Evolutionary conservation across 257 asterid species (phyloP).

Genomic region (Pogostemon cablin): DNA sequence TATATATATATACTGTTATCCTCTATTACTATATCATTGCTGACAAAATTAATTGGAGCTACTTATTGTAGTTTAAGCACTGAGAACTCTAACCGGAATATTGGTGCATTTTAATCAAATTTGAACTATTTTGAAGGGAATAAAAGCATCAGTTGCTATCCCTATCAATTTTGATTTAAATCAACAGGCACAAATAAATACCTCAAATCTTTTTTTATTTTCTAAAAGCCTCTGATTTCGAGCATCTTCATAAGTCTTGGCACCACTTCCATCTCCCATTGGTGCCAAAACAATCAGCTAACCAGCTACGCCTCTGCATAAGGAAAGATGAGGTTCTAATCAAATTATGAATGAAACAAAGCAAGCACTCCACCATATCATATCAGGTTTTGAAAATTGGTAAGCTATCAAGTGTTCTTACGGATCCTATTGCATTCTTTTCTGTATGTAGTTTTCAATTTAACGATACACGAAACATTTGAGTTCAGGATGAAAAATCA

Average conservation of each 20-base stretch:
- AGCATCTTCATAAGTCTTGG: slow-evolving; percentile 62
- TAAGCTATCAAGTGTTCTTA: not conserved
- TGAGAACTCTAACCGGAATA: not conserved
- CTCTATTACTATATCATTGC: not conserved
- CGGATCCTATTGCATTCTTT: not conserved
- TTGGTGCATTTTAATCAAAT: not conserved
- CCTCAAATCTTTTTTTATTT: slow-evolving; percentile 76
- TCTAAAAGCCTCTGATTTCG: slow-evolving; percentile 77
- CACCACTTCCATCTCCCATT: slow-evolving; percentile 48
- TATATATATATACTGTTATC: not conserved
- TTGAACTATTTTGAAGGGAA: not conserved
- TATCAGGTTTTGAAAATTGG: not conserved
- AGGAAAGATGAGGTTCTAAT: slow-evolving; percentile 24
- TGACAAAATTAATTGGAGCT: not conserved
- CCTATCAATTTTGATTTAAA: not conserved
- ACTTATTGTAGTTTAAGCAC: not conserved
- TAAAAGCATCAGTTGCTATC: not conserved
- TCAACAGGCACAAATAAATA: slow-evolving; percentile 23
- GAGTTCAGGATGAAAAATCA: not conserved
- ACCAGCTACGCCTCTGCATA: slow-evolving; percentile 23
- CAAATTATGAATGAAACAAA: slow-evolving; percentile 17
- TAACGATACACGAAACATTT: not conserved
- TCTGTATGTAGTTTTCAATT: not conserved
- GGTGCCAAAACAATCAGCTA: slow-evolving; percentile 24
- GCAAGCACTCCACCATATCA: not conserved